These are phyloP conservation scores for Aspergillus funiculosus DNA, from an alignment of 495 filamentous ascomycete species.

Conservation along the genomic window DNA sequence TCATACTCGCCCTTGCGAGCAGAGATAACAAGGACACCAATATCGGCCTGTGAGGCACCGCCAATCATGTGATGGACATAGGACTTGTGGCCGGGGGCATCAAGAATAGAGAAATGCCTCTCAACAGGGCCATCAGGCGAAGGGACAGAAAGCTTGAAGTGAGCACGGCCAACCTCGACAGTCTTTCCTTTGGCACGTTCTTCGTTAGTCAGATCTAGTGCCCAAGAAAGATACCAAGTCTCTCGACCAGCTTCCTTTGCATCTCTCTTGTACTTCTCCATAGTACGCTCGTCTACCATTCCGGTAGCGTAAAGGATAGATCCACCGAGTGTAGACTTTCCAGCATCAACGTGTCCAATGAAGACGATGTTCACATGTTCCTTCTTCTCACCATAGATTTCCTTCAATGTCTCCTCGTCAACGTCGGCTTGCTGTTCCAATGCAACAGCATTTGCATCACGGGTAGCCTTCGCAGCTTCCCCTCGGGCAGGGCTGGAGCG, in stretches of 20 bases:
- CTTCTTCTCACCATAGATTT: constrained; percentile 84
- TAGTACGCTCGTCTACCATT: constrained; percentile 97
- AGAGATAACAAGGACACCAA: constrained; percentile 93
- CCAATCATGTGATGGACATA: constrained; percentile 97
- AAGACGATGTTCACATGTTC: constrained; percentile 99
- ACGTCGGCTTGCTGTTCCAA: constrained; percentile 86
- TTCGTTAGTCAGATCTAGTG: constrained; percentile 91
- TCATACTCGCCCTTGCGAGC: constrained; percentile 98
- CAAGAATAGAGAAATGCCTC: constrained; percentile 77
- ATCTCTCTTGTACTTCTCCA: constrained; percentile 96
- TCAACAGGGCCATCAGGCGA: constrained; percentile 39
- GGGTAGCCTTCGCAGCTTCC: constrained; percentile 48
- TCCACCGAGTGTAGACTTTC: constrained; percentile 93
- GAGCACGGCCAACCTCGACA: constrained; percentile 92
- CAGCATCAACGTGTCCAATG: constrained; percentile 96
- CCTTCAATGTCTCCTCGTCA: constrained; percentile 82
- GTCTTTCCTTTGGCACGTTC: constrained; percentile 97
- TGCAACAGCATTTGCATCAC: constrained; percentile 76
- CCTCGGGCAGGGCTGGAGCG: constrained; percentile 60
- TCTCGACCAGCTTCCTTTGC: constrained; percentile 94
- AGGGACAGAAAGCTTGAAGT: constrained; percentile 85
- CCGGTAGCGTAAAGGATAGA: constrained; percentile 87
- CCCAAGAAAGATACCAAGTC: constrained; percentile 99
- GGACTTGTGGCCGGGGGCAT: constrained; percentile 94
- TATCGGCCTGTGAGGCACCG: constrained; percentile 91